Percentiles rank a stretch among this genome's conserved stretches.
Conservation (phyloP, 768 basidiomycete species). For the Clavaria fumosa region DNA sequence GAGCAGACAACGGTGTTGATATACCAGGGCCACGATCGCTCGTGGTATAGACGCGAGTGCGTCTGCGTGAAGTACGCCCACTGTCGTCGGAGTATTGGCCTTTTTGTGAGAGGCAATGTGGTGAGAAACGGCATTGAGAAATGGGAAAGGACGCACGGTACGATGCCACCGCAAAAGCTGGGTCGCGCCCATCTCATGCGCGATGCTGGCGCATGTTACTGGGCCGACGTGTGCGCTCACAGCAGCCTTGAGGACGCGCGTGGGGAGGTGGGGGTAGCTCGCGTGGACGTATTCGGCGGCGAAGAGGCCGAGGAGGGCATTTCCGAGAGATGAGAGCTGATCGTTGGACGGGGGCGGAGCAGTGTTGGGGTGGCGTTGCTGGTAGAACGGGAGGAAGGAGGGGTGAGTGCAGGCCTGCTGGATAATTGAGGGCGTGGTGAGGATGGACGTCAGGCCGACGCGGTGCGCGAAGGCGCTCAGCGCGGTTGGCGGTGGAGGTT, state of each 20-base stretch:
- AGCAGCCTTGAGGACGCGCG: conserved; percentile 80
- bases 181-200: conserved; percentile 68
- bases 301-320: conserved; percentile 81
- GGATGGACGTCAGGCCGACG: conserved; percentile 49
- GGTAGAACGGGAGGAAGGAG: conserved; percentile 42
- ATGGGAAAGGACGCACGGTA: conserved; percentile 38
- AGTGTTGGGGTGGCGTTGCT: conserved; percentile 37
- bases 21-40: conserved; percentile 76
- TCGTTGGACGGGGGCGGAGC: conserved; percentile 52
- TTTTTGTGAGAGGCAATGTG: no score
- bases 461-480: conserved; percentile 65
- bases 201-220: conserved; percentile 66
- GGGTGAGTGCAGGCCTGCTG: conserved; percentile 71
- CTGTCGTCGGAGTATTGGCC: conserved; percentile 27
- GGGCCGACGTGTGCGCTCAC: conserved; percentile 88
- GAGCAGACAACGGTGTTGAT: conserved; percentile 71
- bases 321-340: conserved; percentile 62
- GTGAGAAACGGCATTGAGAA: no score
- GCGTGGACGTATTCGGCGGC: conserved; percentile 70
- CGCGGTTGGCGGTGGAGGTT: conserved; percentile 57
- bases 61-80: conserved; percentile 59
- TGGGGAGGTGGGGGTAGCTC: conserved; percentile 81
- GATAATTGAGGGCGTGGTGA: conserved; percentile 36
- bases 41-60: conserved; percentile 81
- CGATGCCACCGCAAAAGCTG: conserved; percentile 74